Conservation (phyloP, 2,329 filamentous ascomycete species). For the Balansia obtecta region DNA sequence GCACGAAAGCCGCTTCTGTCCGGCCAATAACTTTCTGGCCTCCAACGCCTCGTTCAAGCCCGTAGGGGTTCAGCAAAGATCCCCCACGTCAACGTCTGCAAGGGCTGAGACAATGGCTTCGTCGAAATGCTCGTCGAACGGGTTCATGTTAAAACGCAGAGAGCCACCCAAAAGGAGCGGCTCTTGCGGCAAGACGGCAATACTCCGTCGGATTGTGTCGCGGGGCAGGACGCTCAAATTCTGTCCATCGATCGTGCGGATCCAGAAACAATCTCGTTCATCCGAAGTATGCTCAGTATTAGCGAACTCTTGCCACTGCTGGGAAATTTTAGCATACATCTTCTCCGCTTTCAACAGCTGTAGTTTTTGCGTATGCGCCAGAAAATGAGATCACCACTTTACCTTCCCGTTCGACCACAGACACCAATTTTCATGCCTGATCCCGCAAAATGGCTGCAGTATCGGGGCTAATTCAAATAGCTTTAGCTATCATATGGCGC, state of each 20-base stretch:
- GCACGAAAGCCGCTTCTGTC: slow-evolving; percentile 21
- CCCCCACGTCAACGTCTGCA: slow-evolving; percentile 23
- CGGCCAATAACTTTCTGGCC: slow-evolving; percentile 23
- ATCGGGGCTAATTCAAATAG: neutral
- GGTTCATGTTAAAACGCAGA: slow-evolving; percentile 39
- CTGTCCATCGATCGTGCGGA: slow-evolving; percentile 30
- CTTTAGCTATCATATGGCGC: neutral
- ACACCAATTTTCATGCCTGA: slow-evolving; percentile 26
- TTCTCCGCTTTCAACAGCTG: too few species aligned
- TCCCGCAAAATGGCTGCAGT: slow-evolving; percentile 16
- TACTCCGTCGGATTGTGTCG: slow-evolving; percentile 15
- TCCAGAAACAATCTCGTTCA: slow-evolving; percentile 32
- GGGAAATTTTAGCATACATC: too few species aligned
- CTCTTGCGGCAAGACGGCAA: slow-evolving; percentile 40
- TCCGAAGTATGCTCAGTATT: slow-evolving; percentile 32
- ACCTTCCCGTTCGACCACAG: slow-evolving; percentile 30
- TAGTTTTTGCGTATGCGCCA: too few species aligned
- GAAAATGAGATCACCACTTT: too few species aligned
- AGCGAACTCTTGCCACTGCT: slow-evolving; percentile 24
- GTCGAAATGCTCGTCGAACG: slow-evolving; percentile 24
- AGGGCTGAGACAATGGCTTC: slow-evolving; percentile 31
- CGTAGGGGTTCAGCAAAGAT: slow-evolving; percentile 31
- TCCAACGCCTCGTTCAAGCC: slow-evolving; percentile 18
- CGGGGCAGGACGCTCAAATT: slow-evolving; percentile 20
- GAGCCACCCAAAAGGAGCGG: slow-evolving; percentile 36